Evolutionary conservation across 2,329 filamentous ascomycete species (phyloP).

Genomic region (Penicillium rolfsii): DNA sequence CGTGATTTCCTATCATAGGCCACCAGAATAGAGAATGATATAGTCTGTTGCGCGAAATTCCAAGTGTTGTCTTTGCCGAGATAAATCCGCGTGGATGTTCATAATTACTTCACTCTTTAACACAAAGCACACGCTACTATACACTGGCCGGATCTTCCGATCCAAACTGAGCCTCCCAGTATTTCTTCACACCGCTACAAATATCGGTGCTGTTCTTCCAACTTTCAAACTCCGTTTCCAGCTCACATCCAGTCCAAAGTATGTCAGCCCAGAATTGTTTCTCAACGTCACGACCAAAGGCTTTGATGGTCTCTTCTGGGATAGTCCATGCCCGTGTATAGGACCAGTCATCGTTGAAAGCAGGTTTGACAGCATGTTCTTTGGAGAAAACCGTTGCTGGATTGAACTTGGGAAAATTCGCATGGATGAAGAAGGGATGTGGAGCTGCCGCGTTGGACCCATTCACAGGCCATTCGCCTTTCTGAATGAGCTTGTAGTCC

Average conservation of each 20-base stretch:
- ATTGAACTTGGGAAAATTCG: conserved; percentile 44
- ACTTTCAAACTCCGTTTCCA: conserved; percentile 34
- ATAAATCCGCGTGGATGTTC: neutral
- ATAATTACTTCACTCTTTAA: neutral
- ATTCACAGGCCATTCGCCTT: conserved; percentile 31
- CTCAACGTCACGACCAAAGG: conserved; percentile 40
- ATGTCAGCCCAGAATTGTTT: conserved; percentile 43
- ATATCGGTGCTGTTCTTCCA: conserved; percentile 36
- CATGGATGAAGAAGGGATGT: conserved; percentile 43
- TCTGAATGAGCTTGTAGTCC: conserved; percentile 33
- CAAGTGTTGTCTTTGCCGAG: no score
- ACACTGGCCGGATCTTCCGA: conserved; percentile 10
- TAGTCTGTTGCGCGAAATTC: no score
- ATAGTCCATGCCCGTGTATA: conserved; percentile 36
- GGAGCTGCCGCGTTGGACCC: conserved; percentile 34
- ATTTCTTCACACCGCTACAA: conserved; percentile 35
- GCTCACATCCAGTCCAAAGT: conserved; percentile 39
- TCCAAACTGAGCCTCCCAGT: conserved; percentile 36
- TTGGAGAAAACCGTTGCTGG: conserved; percentile 38
- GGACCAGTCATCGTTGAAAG: conserved; percentile 32
- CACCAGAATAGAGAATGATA: no score
- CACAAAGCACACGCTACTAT: neutral
- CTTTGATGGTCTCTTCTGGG: conserved; percentile 31
- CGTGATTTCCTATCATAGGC: no score
- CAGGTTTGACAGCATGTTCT: conserved; percentile 28